Evolutionary conservation across 2,329 filamentous ascomycete species (phyloP), one percentile per base, ranked within the genome.

Genomic region (Colletotrichum spinosum): DNA sequence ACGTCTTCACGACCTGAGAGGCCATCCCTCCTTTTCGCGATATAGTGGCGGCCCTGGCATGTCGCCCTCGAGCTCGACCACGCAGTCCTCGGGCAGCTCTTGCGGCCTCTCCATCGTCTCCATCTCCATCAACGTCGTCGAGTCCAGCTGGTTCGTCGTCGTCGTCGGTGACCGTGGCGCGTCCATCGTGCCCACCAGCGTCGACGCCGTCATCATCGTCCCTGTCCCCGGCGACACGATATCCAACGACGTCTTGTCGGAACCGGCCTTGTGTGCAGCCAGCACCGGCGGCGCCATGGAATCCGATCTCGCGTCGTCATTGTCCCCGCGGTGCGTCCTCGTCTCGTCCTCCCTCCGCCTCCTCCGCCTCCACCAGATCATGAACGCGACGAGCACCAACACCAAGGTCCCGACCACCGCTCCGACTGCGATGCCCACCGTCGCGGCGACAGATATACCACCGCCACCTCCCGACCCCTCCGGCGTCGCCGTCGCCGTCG

Each of bases 31-130:
- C 37, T 65, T 65, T 37, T 65, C 63, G n/a, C 63, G 58, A 6
- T 65, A 65, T 33, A 65, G 9, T 13, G 63, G 63, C 42, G 63
- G 63, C 8, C 63, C 63, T 11, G 63, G 63, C 63, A 65, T 65
- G 5, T 65, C 63, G 37, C 63, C 63, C 37, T 65, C 63, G 10
- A 65, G 60, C 49, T 65, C 63, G 11, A 57, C 49, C 12, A 65
- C 42, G 1, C 35, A 60, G 34, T 56, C 48, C 2, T 65, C 63
- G 8, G 59, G 58, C 41, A 65, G 48, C 48, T 65, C 63, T 45
- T 62, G 58, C 41, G 63, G 63, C 51, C 63, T 15, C 52, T 65
- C 63, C 58, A 57, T 53, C 6, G 58, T 49, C 52, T 62, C 63
- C 63, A 65, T 62, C 58, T 65, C 63, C 52, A 65, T 35, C 37